Base-by-base conservation (phyloP, 257 asterid genomes). In the Haberlea rhodopensis region DNA sequence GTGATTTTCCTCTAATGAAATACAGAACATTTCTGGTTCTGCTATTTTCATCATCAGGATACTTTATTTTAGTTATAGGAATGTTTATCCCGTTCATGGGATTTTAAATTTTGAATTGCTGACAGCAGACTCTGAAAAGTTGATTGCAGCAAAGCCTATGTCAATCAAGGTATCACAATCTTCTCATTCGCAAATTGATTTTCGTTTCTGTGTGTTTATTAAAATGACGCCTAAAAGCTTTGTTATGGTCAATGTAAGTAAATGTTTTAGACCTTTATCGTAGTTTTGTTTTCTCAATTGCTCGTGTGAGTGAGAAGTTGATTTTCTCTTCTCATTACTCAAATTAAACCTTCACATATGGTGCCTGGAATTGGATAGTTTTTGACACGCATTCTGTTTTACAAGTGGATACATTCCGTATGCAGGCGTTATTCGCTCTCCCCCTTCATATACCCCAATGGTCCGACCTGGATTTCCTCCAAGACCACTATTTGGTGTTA, bases 371-470 rank as follows among this genome's bases (percentile, higher is more conserved):
- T 76, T 85, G 75, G 79, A 84, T 75, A 82, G 71, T 71, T 83
- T 78, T 75, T 81, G 80, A 73, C 81, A 65, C 71, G 76, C 83
- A 74, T 69, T 63, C 82, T 76, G 70, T 75, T 77, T 81, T 77
- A 63, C 81, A 71, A 71, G 84, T 83, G 85, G 89, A 80, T 73
- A 79, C 88, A 70, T 80, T 73, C 43, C 46, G 70, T 70, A 57
- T 94, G 94, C 97, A 90, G 99, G 97, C 66, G 75, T 86, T 76
- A 72, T 59, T 56, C 95, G 95, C 15, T 94, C 82, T 77, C 82
- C 90, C 46, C 67, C 82, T 74, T 86, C 94, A 23, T 89, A 80
- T 83, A 71, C 78, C 32, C 89, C 83, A 45, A 76, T 94, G 75
- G 31, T 80, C 43, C 84, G 95, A 49, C 89, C 94, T 31, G 67